Percentiles rank a stretch among this genome's conserved stretches.
These are phyloP conservation scores for Pyrenophora graminea DNA, from an alignment of 2,329 filamentous ascomycete genomes.

Conservation along the genomic window DNA sequence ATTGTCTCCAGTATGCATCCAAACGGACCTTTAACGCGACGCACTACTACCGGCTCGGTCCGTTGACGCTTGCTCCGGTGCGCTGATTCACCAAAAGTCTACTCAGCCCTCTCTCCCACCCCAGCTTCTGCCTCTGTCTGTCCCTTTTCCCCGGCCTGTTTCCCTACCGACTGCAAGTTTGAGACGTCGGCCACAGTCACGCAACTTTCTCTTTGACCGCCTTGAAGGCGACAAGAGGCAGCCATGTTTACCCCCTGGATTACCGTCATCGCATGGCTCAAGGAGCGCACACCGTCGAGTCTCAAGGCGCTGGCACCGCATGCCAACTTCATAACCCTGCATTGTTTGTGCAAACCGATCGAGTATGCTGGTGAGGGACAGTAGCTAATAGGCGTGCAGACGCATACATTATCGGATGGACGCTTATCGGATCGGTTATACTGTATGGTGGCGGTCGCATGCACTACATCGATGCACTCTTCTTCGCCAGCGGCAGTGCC, in stretches of 20 bases:
- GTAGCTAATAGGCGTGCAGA: constrained; percentile 55
- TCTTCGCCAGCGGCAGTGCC: constrained; percentile 81
- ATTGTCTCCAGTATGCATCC: constrained; percentile 14
- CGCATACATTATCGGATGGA: constrained; percentile 76
- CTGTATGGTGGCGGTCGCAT: constrained; percentile 70
- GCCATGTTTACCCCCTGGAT: constrained; percentile 42
- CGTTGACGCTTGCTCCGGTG: constrained; percentile 19
- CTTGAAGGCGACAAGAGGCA: constrained; percentile 6
- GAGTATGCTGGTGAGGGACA: no score
- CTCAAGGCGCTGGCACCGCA: constrained; percentile 55
- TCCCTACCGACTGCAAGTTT: not conserved
- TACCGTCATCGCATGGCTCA: constrained; percentile 35
- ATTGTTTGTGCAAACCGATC: constrained; percentile 59
- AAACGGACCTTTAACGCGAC: constrained; percentile 13
- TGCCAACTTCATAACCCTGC: constrained; percentile 80
- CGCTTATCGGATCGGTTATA: constrained; percentile 75
- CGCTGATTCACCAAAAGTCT: constrained; percentile 7
- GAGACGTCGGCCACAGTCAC: not conserved
- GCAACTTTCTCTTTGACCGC: not conserved
- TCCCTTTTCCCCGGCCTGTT: not conserved
- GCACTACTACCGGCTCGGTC: constrained; percentile 30
- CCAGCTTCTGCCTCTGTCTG: not conserved
- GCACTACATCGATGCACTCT: constrained; percentile 82
- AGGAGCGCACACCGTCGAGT: constrained; percentile 27
- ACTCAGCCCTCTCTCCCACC: constrained; percentile 10